Conservation (phyloP, 1,139 yeast species). For the Hyphopichia wangnamkhiaoensis region DNA sequence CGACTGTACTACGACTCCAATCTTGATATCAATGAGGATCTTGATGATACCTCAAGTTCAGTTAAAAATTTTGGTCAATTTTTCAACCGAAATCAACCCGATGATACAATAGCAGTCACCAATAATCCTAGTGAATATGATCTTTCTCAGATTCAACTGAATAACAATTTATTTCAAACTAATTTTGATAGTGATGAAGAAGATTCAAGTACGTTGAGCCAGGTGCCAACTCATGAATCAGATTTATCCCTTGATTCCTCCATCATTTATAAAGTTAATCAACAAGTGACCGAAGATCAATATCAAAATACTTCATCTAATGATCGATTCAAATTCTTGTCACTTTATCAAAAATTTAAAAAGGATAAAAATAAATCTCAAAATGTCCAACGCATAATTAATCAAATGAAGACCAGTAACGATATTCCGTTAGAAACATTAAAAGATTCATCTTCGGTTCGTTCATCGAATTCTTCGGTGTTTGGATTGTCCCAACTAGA, state of each 20-base stretch:
- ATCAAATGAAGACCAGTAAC: conserved; percentile 14
- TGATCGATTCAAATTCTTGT: conserved; percentile 32
- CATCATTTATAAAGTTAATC: conserved; percentile 1
- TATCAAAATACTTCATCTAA: conserved; percentile 8
- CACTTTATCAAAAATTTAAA: conserved; percentile 24
- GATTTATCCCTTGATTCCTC: conserved; percentile 2
- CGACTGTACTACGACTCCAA: conserved; percentile 1
- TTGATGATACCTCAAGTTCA: conserved; percentile 1
- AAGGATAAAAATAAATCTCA: conserved; percentile 12
- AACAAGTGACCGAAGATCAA: conserved; percentile 1
- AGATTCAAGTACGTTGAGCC: background rate
- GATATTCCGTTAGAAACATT: conserved; percentile 30
- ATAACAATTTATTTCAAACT: conserved; percentile 2
- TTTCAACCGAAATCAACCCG: background rate
- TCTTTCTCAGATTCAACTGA: background rate
- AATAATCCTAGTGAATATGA: conserved; percentile 3
- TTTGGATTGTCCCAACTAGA: conserved; percentile 38
- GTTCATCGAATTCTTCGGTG: conserved; percentile 24
- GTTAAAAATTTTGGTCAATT: conserved; percentile 3
- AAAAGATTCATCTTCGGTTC: conserved; percentile 8
- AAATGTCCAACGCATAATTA: conserved; percentile 12
- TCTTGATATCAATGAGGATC: conserved; percentile 2
- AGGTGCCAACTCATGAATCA: background rate
- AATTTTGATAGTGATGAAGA: conserved; percentile 6
- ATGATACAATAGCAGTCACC: too few species aligned